phyloP scores from a whole-genome alignment of 345 rosid species.

The Salix suchowensis region DNA sequence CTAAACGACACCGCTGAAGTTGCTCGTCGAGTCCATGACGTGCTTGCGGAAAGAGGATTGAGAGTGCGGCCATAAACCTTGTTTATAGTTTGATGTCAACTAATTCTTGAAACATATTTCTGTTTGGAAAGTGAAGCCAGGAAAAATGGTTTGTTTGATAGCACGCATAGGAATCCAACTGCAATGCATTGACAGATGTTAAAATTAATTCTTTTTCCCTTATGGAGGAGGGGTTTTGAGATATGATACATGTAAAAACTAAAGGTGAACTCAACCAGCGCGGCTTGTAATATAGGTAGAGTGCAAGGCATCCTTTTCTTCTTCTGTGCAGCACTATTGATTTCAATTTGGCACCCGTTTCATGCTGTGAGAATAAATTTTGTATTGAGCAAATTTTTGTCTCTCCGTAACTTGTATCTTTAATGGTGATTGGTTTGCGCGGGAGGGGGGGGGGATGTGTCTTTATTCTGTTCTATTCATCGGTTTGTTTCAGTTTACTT shows the following conservation, averaged over 20 bases:
- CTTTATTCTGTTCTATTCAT: not conserved
- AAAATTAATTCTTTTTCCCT: slow-evolving; percentile 7
- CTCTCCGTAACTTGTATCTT: not conserved
- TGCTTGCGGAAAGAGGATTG: slow-evolving; percentile 80
- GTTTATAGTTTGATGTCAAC: slow-evolving; percentile 27
- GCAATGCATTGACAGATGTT: slow-evolving; percentile 8
- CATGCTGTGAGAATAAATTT: not conserved
- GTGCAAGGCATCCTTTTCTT: slow-evolving; percentile 11
- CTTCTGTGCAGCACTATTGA: not conserved
- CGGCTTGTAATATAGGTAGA: slow-evolving; percentile 38
- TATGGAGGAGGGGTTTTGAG: not conserved
- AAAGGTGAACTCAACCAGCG: slow-evolving; percentile 17
- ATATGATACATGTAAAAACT: slow-evolving; percentile 20
- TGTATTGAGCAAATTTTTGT: not conserved
- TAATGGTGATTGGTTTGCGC: not conserved
- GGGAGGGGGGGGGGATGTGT: not conserved
- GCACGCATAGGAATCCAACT: slow-evolving; percentile 12
- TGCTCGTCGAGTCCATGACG: slow-evolving; percentile 58
- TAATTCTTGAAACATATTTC: slow-evolving; percentile 11
- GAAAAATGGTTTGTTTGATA: slow-evolving; percentile 6
- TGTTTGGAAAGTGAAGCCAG: not conserved
- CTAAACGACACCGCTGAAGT: slow-evolving; percentile 86
- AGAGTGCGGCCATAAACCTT: slow-evolving; percentile 50
- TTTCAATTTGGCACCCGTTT: not conserved
- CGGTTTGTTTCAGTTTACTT: not conserved